Evolutionary conservation across 2,329 filamentous ascomycete species (phyloP), one percentile per base, ranked within the genome.

Genomic region (Colletotrichum liriopes): DNA sequence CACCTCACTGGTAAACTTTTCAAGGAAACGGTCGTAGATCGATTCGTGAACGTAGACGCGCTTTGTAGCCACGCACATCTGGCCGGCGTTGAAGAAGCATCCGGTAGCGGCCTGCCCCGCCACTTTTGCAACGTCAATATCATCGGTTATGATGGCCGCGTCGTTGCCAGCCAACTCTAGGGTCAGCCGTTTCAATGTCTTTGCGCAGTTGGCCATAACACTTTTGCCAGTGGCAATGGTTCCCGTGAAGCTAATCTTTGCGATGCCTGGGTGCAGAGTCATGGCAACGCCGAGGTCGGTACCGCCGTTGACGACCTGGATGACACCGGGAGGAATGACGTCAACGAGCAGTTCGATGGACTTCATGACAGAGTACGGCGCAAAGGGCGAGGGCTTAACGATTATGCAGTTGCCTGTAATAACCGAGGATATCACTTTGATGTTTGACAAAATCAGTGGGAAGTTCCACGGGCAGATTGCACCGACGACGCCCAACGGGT

Each of bases 381-480:
- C 90, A 81, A 84, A 90, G 49, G 84, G 89, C 0, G 89, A 91
- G 0, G 89, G 67, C 72, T 77, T 70, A 41, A 88, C 80, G 75
- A 89, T 88, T 41, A 89, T 80, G n/a, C 82, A 80, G 77, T 88
- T 88, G 35, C 86, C 87, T 0, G 87, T 87, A 32, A 88, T 78
- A 3, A 89, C 78, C 0, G 86, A 83, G 0, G 85, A 81, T 6
- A 80, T 82, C 45, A 88, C 83, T 78, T 91, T 91, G 58, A 87
- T 81, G 63, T 84, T 83, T 16, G 84, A 82, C 1, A 87, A 79
- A 67, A 85, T 81, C 37, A 86, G 74, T 1, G 85, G 85, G 74
- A 86, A 91, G 77, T 91, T 91, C 89, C 90, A 91, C 1, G 89
- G 89, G 32, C 87, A 86, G 75, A 91, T 91, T 70, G 86, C 89